Conservation (phyloP, 495 filamentous ascomycete species). For the Lichenothelia convexa region DNA sequence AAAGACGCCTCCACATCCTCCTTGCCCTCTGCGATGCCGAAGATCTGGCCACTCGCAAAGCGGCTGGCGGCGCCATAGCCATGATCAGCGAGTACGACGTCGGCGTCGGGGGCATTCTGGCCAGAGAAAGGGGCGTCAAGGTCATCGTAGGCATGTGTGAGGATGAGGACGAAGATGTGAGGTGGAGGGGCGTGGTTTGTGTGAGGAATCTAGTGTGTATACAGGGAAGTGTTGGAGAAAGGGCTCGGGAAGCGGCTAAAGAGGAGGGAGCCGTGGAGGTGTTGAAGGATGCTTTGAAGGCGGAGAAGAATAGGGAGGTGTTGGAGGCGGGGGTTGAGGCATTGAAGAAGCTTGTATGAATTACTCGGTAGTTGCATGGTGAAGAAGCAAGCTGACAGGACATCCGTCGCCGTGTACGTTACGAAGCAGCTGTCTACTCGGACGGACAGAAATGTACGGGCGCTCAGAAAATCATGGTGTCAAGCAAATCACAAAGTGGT, state of each 20-base stretch:
- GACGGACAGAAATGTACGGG: no score
- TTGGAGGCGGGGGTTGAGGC: not conserved
- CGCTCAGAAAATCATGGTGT: no score
- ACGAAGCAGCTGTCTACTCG: no score
- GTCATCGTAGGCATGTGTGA: constrained; percentile 53
- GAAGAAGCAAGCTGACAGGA: no score
- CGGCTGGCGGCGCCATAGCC: constrained; percentile 76
- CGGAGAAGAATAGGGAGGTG: not conserved
- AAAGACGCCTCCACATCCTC: constrained; percentile 59
- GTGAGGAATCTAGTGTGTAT: constrained; percentile 41
- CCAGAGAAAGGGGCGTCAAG: constrained; percentile 47
- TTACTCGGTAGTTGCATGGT: no score
- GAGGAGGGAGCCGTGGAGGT: constrained; percentile 17
- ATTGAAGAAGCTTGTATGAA: not conserved
- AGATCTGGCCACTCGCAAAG: constrained; percentile 57
- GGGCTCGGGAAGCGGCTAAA: constrained; percentile 24
- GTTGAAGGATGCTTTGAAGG: constrained; percentile 12
- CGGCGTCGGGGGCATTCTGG: constrained; percentile 48
- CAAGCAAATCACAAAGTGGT: no score
- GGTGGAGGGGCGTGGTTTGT: constrained; percentile 63
- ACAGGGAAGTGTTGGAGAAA: constrained; percentile 31
- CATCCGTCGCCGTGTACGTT: no score
- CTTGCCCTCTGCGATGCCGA: constrained; percentile 76
- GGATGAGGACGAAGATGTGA: constrained; percentile 64
- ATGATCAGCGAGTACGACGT: constrained; percentile 61